These are phyloP conservation scores for Geotrichum macrosporum DNA, from an alignment of 1,139 yeast genomes.

Conservation along the genomic window DNA sequence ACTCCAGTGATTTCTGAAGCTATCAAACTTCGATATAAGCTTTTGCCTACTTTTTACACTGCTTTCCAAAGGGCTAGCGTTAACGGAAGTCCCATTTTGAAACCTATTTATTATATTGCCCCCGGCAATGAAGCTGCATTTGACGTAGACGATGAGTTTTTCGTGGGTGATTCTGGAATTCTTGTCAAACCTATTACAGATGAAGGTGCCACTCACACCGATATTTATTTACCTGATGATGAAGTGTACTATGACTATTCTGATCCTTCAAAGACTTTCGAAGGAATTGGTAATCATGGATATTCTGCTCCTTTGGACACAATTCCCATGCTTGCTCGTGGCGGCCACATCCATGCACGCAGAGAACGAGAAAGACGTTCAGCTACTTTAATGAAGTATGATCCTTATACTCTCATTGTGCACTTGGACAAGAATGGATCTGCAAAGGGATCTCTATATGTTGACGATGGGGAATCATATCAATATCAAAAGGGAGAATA, in stretches of 20 bases:
- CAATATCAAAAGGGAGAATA: slow-evolving; percentile 51
- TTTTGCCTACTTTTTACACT: slow-evolving; percentile 78
- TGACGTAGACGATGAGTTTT: slow-evolving; percentile 78
- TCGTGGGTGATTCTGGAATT: slow-evolving; percentile 66
- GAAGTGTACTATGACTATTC: slow-evolving; percentile 52
- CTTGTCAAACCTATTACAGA: slow-evolving; percentile 78
- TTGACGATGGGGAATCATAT: slow-evolving; percentile 81
- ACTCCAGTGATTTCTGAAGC: slow-evolving; percentile 67
- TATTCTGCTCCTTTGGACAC: slow-evolving; percentile 54
- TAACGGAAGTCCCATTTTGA: slow-evolving; percentile 65
- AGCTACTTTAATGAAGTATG: slow-evolving; percentile 65
- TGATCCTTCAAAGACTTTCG: slow-evolving; percentile 41
- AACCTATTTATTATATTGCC: slow-evolving; percentile 66
- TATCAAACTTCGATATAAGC: slow-evolving; percentile 62
- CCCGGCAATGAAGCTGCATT: slow-evolving; percentile 52
- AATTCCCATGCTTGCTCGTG: slow-evolving; percentile 69
- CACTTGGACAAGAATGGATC: slow-evolving; percentile 50
- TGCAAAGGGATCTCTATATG: slow-evolving; percentile 58
- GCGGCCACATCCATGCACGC: slow-evolving; percentile 68
- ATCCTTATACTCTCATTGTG: slow-evolving; percentile 76
- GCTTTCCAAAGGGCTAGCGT: slow-evolving; percentile 63
- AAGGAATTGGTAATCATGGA: slow-evolving; percentile 40
- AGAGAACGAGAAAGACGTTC: slow-evolving; percentile 79
- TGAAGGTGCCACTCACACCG: slow-evolving; percentile 45
- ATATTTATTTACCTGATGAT: slow-evolving; percentile 61